Conservation (phyloP, 2,329 filamentous ascomycete genomes). For the Ceratocystis cacaofunesta region DNA sequence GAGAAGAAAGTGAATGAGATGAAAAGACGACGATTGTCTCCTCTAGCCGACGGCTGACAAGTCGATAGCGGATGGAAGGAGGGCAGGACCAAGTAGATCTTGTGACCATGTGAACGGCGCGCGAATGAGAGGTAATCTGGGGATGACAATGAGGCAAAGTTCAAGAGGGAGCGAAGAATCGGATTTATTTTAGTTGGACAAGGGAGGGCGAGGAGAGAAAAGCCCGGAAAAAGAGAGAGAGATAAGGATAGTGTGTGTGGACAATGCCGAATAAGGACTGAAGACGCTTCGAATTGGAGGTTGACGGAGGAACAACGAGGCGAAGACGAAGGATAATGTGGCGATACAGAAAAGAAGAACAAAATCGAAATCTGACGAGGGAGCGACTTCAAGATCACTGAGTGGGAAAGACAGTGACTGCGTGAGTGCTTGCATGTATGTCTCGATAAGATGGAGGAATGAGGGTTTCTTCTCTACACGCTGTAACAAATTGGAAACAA, state of each 20-base stretch:
- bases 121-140: no score
- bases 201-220: not conserved
- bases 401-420: no score
- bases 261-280: not conserved
- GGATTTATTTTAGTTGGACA: not conserved
- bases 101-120: no score
- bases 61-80: not conserved
- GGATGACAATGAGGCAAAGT: no score
- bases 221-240: not conserved
- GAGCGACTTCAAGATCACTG: not conserved
- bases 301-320: not conserved
- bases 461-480: not conserved
- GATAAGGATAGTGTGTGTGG: not conserved
- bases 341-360: not conserved
- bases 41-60: not conserved
- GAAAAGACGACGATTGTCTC: not conserved
- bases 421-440: no score
- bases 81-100: not conserved
- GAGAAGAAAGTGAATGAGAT: not conserved
- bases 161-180: not conserved
- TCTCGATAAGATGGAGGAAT: not conserved
- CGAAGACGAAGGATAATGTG: not conserved
- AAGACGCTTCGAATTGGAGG: not conserved
- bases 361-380: not conserved
- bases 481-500: conserved; percentile 2